phyloP scores from a whole-genome alignment of 305 asterid species.

The Solanum hybrid region DNA sequence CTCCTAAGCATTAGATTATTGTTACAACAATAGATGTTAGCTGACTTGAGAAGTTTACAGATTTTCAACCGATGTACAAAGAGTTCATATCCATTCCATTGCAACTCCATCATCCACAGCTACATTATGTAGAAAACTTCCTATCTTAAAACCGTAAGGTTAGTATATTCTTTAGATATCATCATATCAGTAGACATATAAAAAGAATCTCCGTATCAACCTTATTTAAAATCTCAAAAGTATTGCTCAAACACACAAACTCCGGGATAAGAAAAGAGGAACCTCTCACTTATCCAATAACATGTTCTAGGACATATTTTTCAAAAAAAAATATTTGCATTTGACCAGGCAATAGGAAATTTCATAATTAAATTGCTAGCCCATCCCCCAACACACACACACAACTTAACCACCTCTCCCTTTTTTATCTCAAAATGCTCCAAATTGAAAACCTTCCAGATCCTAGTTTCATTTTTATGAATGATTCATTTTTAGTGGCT shows the following conservation, averaged over 20 bases:
- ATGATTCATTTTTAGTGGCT: neutral
- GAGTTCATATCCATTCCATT: neutral
- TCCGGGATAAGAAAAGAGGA: neutral
- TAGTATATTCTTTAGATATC: neutral
- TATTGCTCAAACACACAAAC: neutral
- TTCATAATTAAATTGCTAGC: neutral
- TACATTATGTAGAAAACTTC: neutral
- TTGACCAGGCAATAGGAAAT: neutral
- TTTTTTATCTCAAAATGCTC: neutral
- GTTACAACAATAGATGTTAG: neutral
- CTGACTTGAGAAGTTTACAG: neutral
- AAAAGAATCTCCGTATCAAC: neutral
- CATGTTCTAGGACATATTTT: neutral
- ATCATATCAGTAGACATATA: neutral
- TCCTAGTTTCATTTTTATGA: neutral
- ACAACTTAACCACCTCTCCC: neutral
- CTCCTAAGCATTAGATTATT: too few species aligned
- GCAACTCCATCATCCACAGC: neutral
- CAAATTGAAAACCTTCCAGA: neutral
- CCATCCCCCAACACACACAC: neutral
- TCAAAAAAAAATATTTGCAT: neutral
- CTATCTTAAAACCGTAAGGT: neutral
- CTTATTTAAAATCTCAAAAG: neutral
- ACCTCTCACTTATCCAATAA: neutral
- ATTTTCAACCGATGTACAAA: neutral